These are phyloP conservation scores for Oryza glaberrima DNA, from an alignment of 176 grass and related monocot genomes.

Conservation along the genomic window DNA sequence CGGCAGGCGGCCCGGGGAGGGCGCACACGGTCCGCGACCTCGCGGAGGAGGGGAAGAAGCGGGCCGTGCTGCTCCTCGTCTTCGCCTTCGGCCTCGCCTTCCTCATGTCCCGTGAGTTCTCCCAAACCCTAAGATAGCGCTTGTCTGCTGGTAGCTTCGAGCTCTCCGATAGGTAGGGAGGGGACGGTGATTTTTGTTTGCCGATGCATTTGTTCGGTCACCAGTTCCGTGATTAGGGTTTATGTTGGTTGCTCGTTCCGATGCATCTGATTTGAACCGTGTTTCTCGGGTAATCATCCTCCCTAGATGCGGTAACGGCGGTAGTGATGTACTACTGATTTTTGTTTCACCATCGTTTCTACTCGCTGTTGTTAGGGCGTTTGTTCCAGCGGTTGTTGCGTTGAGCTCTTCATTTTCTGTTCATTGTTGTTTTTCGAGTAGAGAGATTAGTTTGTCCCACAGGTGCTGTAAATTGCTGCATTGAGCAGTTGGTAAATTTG, in stretches of 20 bases:
- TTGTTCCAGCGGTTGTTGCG: neutral
- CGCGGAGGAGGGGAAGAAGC: slow-evolving; percentile 66
- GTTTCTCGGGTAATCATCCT: neutral
- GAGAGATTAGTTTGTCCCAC: neutral
- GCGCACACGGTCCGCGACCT: slow-evolving; percentile 54
- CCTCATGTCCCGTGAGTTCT: slow-evolving; percentile 60
- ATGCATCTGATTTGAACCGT: neutral
- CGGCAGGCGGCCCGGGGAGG: slow-evolving; percentile 4
- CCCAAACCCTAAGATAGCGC: neutral
- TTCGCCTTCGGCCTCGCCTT: slow-evolving; percentile 59
- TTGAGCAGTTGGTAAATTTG: neutral
- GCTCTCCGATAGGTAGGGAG: neutral
- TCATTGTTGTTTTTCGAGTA: neutral
- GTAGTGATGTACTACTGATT: neutral
- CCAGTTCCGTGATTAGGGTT: slow-evolving; percentile 41
- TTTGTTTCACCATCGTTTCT: neutral
- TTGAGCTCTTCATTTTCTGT: no score
- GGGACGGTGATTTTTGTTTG: neutral
- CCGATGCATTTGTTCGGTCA: neutral
- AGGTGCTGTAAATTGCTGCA: slow-evolving; percentile 3
- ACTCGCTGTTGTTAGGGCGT: neutral
- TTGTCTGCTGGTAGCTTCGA: neutral
- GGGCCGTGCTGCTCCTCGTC: slow-evolving; percentile 58
- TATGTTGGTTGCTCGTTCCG: neutral
- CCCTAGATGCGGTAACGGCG: neutral